These are phyloP conservation scores for Suillus weaverae DNA, from an alignment of 768 basidiomycete species.

Conservation along the genomic window DNA sequence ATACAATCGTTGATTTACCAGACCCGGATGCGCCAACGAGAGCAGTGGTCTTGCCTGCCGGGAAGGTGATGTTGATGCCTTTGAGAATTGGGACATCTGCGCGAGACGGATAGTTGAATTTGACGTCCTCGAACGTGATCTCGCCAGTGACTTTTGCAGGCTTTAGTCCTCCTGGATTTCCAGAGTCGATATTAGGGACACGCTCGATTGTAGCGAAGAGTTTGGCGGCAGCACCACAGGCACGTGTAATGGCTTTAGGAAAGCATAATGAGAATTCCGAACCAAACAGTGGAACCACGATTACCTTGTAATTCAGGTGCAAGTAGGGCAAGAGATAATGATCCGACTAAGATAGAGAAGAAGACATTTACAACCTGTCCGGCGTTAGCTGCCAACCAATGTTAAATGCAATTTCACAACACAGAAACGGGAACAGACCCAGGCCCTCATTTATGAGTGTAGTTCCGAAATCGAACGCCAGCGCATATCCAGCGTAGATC, in stretches of 20 bases:
- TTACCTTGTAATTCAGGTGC: constrained; percentile 50
- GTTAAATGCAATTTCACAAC: background rate
- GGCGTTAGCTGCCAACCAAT: constrained; percentile 27
- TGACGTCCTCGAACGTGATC: constrained; percentile 48
- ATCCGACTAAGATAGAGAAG: constrained; percentile 50
- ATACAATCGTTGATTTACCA: constrained; percentile 42
- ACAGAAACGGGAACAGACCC: constrained; percentile 18
- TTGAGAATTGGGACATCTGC: constrained; percentile 50
- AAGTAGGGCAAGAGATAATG: constrained; percentile 53
- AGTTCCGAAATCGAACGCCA: constrained; percentile 50
- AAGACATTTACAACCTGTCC: constrained; percentile 57
- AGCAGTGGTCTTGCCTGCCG: constrained; percentile 41
- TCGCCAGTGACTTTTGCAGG: constrained; percentile 44
- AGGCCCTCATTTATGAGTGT: constrained; percentile 42
- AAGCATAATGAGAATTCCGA: background rate
- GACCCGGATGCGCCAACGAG: constrained; percentile 43
- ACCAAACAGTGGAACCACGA: background rate
- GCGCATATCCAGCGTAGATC: constrained; percentile 42
- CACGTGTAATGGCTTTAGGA: constrained; percentile 43
- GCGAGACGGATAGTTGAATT: constrained; percentile 55
- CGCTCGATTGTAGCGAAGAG: constrained; percentile 57
- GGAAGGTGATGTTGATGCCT: constrained; percentile 40
- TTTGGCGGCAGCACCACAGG: constrained; percentile 54
- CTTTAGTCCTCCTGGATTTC: constrained; percentile 41
- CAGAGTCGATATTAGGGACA: constrained; percentile 53